Evolutionary conservation across 1,284 basidiomycete genomes (phyloP).

Genomic region (Tilletia indica): DNA sequence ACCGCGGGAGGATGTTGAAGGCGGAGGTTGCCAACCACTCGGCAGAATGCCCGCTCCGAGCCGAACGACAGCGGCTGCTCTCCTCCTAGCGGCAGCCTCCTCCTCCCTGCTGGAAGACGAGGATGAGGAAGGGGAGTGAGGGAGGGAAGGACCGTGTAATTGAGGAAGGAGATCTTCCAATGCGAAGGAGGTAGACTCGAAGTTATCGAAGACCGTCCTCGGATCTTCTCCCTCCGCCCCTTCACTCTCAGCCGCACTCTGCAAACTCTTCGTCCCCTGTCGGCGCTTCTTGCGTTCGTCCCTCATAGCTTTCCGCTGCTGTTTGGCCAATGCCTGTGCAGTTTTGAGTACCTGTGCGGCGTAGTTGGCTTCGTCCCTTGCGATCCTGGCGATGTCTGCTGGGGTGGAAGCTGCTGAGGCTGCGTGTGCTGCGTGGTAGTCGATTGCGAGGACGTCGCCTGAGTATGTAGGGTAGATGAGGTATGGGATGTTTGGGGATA

Average conservation of each 20-base stretch:
- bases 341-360: neutral
- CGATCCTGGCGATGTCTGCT: neutral
- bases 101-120: neutral
- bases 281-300: neutral
- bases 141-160: neutral
- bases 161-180: neutral
- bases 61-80: neutral
- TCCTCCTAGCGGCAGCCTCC: neutral
- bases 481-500: slow-evolving; percentile 2
- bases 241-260: too few species aligned
- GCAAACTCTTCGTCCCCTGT: neutral
- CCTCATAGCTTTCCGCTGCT: neutral
- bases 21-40: neutral
- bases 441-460: slow-evolving; percentile 13
- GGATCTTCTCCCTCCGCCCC: too few species aligned
- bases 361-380: slow-evolving; percentile 1
- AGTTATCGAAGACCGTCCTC: neutral
- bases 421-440: slow-evolving; percentile 8
- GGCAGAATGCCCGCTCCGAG: neutral
- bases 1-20: neutral
- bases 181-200: slow-evolving; percentile 5
- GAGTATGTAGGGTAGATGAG: slow-evolving; percentile 9
- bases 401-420: slow-evolving; percentile 1
- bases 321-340: neutral
- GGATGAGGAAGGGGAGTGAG: neutral